These are phyloP conservation scores for Sclerotinia minor DNA, from an alignment of 2,329 filamentous ascomycete genomes.

Conservation along the genomic window DNA sequence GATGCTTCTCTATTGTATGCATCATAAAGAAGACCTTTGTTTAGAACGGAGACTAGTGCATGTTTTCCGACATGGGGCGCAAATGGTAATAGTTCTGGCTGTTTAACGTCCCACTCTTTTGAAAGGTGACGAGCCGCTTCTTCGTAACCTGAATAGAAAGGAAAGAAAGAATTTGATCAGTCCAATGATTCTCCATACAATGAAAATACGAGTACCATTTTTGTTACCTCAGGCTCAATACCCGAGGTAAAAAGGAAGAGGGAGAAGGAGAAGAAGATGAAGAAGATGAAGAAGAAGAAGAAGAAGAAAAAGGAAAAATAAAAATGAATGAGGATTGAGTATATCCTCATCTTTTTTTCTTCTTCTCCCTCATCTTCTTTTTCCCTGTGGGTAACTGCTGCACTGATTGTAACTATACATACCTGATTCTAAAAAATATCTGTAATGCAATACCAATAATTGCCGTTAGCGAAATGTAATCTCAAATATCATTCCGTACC, in stretches of 20 bases:
- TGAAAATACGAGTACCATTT: too few species aligned
- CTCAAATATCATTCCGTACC: constrained; percentile 30
- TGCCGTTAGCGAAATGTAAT: constrained; percentile 38
- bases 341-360: not conserved
- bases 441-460: constrained; percentile 33
- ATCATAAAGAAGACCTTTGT: constrained; percentile 63
- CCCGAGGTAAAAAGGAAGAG: not conserved
- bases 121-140: constrained; percentile 68
- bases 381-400: not conserved
- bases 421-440: constrained; percentile 43
- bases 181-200: constrained; percentile 16
- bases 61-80: constrained; percentile 65
- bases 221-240: not conserved
- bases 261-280: not conserved
- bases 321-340: not conserved
- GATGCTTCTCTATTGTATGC: constrained; percentile 55
- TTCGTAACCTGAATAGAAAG: constrained; percentile 56
- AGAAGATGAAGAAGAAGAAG: too few species aligned
- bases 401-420: constrained; percentile 28
- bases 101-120: constrained; percentile 65
- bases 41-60: constrained; percentile 62
- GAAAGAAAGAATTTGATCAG: constrained; percentile 27
- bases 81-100: constrained; percentile 63
- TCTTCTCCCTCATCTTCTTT: too few species aligned
- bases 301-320: not conserved